These are phyloP conservation scores for Podaxis carcinomalis DNA, from an alignment of 768 basidiomycete species.

Conservation along the genomic window DNA sequence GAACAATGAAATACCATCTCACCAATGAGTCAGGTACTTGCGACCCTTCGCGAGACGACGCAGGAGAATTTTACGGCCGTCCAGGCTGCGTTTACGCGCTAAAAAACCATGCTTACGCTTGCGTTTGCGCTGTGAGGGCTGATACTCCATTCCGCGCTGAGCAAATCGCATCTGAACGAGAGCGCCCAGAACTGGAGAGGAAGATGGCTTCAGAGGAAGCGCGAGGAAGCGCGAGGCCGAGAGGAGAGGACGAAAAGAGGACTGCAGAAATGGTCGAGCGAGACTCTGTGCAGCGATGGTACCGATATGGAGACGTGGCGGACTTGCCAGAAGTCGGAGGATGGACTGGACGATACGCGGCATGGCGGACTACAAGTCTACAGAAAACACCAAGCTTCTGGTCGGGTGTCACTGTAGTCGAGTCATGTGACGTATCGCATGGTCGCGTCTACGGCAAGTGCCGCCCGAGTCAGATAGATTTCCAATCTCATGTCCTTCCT, in stretches of 20 bases:
- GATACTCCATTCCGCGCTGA: constrained; percentile 86
- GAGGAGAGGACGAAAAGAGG: constrained; percentile 3
- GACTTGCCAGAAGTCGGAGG: constrained; percentile 29
- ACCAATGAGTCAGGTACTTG: constrained; percentile 73
- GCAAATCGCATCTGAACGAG: constrained; percentile 57
- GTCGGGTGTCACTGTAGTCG: not conserved
- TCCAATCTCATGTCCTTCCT: constrained; percentile 10
- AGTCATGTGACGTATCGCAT: constrained; percentile 8
- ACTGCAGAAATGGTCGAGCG: constrained; percentile 10
- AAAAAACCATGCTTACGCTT: constrained; percentile 94
- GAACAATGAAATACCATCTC: not conserved
- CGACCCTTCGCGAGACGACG: constrained; percentile 75
- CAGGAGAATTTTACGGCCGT: constrained; percentile 69
- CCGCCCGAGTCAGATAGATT: constrained; percentile 13
- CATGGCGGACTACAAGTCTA: constrained; percentile 23
- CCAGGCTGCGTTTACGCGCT: constrained; percentile 59
- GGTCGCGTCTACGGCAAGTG: constrained; percentile 5
- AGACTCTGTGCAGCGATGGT: constrained; percentile 15
- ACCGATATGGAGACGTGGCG: constrained; percentile 25
- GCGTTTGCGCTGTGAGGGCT: constrained; percentile 90
- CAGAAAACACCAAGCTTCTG: not conserved
- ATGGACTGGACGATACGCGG: constrained; percentile 40
- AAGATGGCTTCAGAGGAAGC: constrained; percentile 15
- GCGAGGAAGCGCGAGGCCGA: constrained; percentile 11
- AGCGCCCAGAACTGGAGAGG: constrained; percentile 34